Evolutionary conservation across 257 asterid species (phyloP).

Genomic region (Solanum lycopersicoides): DNA sequence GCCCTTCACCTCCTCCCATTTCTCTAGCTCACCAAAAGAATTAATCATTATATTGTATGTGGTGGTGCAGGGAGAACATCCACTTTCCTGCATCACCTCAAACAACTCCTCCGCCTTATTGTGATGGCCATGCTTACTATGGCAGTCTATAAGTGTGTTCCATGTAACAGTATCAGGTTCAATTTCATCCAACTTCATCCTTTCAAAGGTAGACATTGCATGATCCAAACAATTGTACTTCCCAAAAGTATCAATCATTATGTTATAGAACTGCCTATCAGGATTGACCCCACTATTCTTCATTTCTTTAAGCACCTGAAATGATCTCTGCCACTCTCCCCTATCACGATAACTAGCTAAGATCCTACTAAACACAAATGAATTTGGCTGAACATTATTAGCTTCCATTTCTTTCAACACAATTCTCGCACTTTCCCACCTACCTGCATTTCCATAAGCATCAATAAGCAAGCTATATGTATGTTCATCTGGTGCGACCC

Average conservation of each 20-base stretch:
- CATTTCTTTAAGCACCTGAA: conserved; percentile 95
- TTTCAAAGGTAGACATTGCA: conserved; percentile 68
- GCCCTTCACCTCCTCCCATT: conserved; percentile 79
- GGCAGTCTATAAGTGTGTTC: conserved; percentile 92
- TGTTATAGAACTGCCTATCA: conserved; percentile 72
- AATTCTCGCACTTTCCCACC: conserved; percentile 93
- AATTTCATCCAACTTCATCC: conserved; percentile 76
- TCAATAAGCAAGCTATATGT: conserved; percentile 87
- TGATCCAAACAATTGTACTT: conserved; percentile 82
- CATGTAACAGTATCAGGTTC: conserved; percentile 80
- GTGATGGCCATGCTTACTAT: conserved; percentile 71
- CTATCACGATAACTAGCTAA: conserved; percentile 76
- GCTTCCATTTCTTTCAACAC: conserved; percentile 87
- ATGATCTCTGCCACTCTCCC: conserved; percentile 95
- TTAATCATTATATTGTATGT: conserved; percentile 87
- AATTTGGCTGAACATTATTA: conserved; percentile 58
- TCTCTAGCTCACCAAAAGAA: conserved; percentile 72
- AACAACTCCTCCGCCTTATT: conserved; percentile 57
- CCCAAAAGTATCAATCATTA: conserved; percentile 91
- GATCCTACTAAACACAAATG: conserved; percentile 65
- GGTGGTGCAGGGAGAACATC: conserved; percentile 66
- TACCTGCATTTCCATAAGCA: conserved; percentile 90
- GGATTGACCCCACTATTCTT: conserved; percentile 66
- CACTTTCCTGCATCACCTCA: conserved; percentile 58
- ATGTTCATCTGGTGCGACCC: conserved; percentile 72